These are phyloP conservation scores for Nannochloris sp. DNA, from an alignment of 139 green algal genomes.

Conservation along the genomic window DNA sequence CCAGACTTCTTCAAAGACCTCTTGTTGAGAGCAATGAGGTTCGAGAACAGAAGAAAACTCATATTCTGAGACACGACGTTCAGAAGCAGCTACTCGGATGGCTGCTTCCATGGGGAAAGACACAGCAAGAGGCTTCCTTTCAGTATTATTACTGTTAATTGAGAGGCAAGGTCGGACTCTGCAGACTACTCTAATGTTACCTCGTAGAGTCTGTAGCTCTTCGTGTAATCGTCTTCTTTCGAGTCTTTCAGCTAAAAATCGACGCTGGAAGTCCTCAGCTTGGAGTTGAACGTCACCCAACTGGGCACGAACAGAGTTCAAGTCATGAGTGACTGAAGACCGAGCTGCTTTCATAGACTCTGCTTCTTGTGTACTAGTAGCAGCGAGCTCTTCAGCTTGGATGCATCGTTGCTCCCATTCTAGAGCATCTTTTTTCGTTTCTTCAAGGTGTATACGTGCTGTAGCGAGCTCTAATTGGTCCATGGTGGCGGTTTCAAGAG, in stretches of 20 bases:
- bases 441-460: constrained; percentile 16
- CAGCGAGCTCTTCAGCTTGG: constrained; percentile 14
- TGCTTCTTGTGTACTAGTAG: constrained; percentile 24
- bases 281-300: not conserved
- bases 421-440: constrained; percentile 30
- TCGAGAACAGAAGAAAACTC: constrained; percentile 44
- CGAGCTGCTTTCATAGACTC: constrained; percentile 21
- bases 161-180: constrained; percentile 40
- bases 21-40: constrained; percentile 19
- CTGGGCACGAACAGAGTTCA: not conserved
- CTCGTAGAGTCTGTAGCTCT: constrained; percentile 41
- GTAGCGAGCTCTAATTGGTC: not conserved
- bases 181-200: constrained; percentile 69
- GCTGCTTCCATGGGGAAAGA: constrained; percentile 42
- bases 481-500: constrained; percentile 14
- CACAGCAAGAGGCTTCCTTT: constrained; percentile 16
- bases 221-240: constrained; percentile 34
- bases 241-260: constrained; percentile 44
- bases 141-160: not conserved
- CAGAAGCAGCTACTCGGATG: constrained; percentile 27
- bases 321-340: not conserved
- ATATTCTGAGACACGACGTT: constrained; percentile 43
- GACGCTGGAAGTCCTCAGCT: constrained; percentile 22
- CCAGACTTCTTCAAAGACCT: constrained; percentile 52
- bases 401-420: constrained; percentile 58